Base-by-base conservation (phyloP, 345 rosid genomes). In the Arabidopsis arenosa region DNA sequence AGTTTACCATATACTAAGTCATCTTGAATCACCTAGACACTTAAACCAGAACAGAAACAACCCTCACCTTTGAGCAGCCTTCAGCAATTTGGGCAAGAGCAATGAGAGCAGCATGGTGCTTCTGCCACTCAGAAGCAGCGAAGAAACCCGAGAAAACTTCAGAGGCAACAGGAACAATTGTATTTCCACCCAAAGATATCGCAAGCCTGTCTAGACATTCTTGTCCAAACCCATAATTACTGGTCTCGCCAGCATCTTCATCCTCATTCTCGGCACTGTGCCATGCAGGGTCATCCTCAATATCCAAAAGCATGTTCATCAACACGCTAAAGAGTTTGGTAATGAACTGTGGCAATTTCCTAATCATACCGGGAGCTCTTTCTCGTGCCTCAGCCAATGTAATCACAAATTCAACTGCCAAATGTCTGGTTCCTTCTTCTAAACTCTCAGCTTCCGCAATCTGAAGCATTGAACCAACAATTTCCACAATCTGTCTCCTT, bases 361-460 rank as follows among this genome's bases (percentile, higher is more conserved):
- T 85, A 79, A 88, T 85, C 93, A 88, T 88, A 54, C 93, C 93
- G 0, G 93, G 93, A 1, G 93, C 93, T 77, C 86, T 84, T 78
- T 88, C 93, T 59, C 93, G 80, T 1, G 93, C 89, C 80, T 88
- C 93, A 0, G 90, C 89, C 56, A 88, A 75, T 0, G 93, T 86
- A 0, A 88, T 77, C 17, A 88, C 85, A 70, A 88, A 88, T 80
- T 88, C 93, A 41, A 88, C 68, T 0, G 84, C 91, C 82, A 89
- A 75, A 36, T 89, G 89, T 37, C 91, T 67, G 0, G 91, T 89
- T 32, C 91, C 91, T 58, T 89, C 93, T 56, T 89, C 93, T 63
- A 89, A 80, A 26, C 78, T 70, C 65, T 89, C 87, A 0, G 91
- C 93, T 82, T 89, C 91, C 0, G 91, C 89, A 66, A 89, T 85